Conservation (phyloP, 495 filamentous ascomycete genomes). For the Daldinia childiae region DNA sequence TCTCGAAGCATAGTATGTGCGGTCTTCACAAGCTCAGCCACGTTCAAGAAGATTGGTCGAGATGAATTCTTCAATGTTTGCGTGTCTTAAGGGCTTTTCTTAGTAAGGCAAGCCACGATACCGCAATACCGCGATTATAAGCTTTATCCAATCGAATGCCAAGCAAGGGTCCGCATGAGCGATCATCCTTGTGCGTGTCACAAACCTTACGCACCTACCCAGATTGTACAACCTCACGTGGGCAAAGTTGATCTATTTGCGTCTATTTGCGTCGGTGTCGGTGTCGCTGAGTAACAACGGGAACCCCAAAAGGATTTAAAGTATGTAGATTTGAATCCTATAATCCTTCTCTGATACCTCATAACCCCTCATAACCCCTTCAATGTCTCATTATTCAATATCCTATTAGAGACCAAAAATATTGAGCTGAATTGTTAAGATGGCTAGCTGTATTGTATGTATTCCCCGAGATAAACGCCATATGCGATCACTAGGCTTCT, state of each 20-base stretch:
- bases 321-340: conserved; percentile 1
- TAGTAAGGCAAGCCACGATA: not conserved
- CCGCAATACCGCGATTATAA: too few species aligned
- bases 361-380: conserved; percentile 10
- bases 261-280: too few species aligned
- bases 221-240: conserved; percentile 25
- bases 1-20: not conserved
- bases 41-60: not conserved
- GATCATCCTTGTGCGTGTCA: conserved; percentile 10
- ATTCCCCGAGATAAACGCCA: not conserved
- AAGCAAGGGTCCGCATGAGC: not conserved
- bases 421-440: not conserved
- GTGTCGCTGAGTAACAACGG: conserved; percentile 7
- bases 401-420: not conserved
- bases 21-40: not conserved
- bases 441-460: not conserved
- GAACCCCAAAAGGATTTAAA: conserved; percentile 13
- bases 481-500: not conserved
- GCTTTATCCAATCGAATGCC: not conserved
- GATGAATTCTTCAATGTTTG: not conserved
- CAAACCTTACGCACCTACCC: conserved; percentile 1
- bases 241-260: conserved; percentile 4
- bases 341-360: conserved; percentile 24
- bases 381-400: conserved; percentile 12
- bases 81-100: not conserved